phyloP scores from a whole-genome alignment of 2,329 filamentous ascomycete species.

The Penicillium occitanis region DNA sequence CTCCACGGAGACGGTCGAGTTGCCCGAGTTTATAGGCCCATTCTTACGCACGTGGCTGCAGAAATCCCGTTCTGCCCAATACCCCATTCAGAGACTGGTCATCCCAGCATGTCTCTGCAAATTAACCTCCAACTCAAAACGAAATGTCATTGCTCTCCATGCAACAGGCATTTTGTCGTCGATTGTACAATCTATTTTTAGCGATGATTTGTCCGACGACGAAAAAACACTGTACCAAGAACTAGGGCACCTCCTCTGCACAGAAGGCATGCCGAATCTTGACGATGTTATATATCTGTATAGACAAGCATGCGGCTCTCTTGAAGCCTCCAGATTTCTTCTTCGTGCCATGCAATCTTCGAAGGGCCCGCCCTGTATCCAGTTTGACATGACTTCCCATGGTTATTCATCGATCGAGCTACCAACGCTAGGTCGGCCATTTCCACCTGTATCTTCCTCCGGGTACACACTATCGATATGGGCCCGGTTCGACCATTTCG shows the following conservation, averaged over 20 bases:
- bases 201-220: conserved; percentile 52
- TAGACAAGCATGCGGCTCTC: conserved; percentile 53
- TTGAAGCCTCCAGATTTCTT: conserved; percentile 65
- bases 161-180: conserved; percentile 68
- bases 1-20: conserved; percentile 45
- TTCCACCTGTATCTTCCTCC: conserved; percentile 73
- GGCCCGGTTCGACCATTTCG: conserved; percentile 85
- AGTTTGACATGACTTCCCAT: conserved; percentile 86
- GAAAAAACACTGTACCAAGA: conserved; percentile 63
- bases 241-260: conserved; percentile 67
- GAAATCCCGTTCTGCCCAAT: conserved; percentile 55
- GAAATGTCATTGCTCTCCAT: conserved; percentile 71
- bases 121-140: conserved; percentile 61
- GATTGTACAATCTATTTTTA: conserved; percentile 64
- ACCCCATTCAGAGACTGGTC: conserved; percentile 49
- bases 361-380: conserved; percentile 77
- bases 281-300: conserved; percentile 79
- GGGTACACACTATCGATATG: conserved; percentile 91
- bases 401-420: conserved; percentile 91
- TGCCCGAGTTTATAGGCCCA: conserved; percentile 40
- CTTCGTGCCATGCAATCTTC: conserved; percentile 72
- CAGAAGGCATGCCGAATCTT: conserved; percentile 75
- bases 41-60: conserved; percentile 54
- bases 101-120: conserved; percentile 64
- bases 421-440: conserved; percentile 76